phyloP scores from a whole-genome alignment of 768 basidiomycete species.

The Kwoniella dejecticola region DNA sequence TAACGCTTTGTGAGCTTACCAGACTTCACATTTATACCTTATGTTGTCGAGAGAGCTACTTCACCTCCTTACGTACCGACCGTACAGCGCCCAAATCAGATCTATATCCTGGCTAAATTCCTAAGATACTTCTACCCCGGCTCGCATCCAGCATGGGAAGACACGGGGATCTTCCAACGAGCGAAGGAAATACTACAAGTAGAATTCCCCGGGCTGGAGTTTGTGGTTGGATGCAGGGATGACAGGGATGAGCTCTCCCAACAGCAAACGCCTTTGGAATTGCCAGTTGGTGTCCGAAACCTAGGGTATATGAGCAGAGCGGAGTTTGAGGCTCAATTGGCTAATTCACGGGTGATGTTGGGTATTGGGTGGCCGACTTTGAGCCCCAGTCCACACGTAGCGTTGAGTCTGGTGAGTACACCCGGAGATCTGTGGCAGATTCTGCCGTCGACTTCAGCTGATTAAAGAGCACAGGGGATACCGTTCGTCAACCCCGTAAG shows the following conservation, averaged over 20 bases:
- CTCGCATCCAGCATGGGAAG: slow-evolving; percentile 23
- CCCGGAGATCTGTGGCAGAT: slow-evolving; percentile 12
- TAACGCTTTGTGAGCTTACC: too few relatives aligned
- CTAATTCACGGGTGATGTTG: slow-evolving; percentile 28
- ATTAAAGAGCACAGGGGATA: slow-evolving; percentile 25
- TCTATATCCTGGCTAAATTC: slow-evolving; percentile 27
- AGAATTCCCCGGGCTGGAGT: slow-evolving; percentile 26
- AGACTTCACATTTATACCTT: slow-evolving; percentile 21
- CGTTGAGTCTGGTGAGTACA: slow-evolving; percentile 31
- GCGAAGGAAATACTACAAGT: slow-evolving; percentile 12
- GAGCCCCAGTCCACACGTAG: slow-evolving; percentile 33
- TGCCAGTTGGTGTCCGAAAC: slow-evolving; percentile 20
- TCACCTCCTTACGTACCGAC: slow-evolving; percentile 16
- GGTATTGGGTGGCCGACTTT: slow-evolving; percentile 39
- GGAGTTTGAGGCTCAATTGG: slow-evolving; percentile 25
- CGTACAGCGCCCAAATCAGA: slow-evolving; percentile 9
- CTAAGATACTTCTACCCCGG: slow-evolving; percentile 27
- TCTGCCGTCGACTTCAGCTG: not conserved
- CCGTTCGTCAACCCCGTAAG: slow-evolving; percentile 26
- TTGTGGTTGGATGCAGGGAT: slow-evolving; percentile 24
- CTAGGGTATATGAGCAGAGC: slow-evolving; percentile 9
- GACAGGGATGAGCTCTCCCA: slow-evolving; percentile 14
- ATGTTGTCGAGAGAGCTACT: slow-evolving; percentile 13
- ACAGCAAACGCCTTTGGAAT: slow-evolving; percentile 10
- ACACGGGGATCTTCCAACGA: slow-evolving; percentile 14